Evolutionary conservation across 495 filamentous ascomycete genomes (phyloP), one percentile per base, ranked within the genome.

Genomic region (Sabuloglossum arenarium): DNA sequence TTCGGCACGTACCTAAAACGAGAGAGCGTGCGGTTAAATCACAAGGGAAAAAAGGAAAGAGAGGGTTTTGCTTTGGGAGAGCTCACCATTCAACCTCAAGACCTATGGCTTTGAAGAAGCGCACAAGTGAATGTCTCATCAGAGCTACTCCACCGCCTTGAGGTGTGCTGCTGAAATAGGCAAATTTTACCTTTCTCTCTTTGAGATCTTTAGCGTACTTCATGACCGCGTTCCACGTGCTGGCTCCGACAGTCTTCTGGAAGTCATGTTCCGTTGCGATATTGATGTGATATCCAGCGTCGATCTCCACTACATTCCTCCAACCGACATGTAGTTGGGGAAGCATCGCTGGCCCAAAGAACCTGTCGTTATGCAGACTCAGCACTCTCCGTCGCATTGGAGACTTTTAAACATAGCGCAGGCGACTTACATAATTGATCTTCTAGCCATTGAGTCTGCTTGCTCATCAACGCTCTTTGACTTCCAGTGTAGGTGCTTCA

Each of bases 101-200:
- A 1, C 80, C 82, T 53, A 88, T 55, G 3, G 75, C 65, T 60
- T 77, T 71, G n/a, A 80, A 75, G 57, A 89, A 85, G 46, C 88
- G 73, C 29, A 88, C 74, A 24, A 91, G 72, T 16, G 88, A 84
- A 68, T 93, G 88, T 46, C 87, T 74, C 88, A 94, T 94, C 34
- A 93, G 71, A 8, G 86, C 85, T 23, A 94, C 87, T 25, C 87
- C 88, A 56, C 88, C 88, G 24, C 88, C 87, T 63, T 93, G 85
- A 0, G 88, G 86, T 0, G 88, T 91, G 42, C 79, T 78, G 61
- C 81, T 87, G 73, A 93, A 93, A 70, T 88, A 91, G 0, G 86
- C 87, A 61, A 91, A 75, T 61, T 80, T 84, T 51, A 79, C 71
- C 32, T 82, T 79, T 42, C 76, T 70, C 53, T 74, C 62, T 62